These are phyloP conservation scores for Tulasnella sp. DNA, from an alignment of 768 basidiomycete species.

Conservation along the genomic window DNA sequence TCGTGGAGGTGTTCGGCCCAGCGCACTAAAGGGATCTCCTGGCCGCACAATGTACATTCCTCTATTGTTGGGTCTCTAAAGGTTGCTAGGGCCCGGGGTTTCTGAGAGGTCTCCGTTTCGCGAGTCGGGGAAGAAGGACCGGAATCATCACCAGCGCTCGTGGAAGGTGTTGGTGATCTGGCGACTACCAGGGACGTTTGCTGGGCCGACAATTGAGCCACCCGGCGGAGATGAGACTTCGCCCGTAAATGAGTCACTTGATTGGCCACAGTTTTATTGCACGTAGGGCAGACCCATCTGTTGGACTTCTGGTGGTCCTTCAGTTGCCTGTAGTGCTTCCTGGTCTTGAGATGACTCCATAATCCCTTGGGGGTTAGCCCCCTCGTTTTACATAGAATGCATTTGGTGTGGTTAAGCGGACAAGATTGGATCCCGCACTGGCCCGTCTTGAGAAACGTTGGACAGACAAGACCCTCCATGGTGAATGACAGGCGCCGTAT, in stretches of 20 bases:
- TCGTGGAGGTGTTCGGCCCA: not conserved
- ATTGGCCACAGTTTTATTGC: not conserved
- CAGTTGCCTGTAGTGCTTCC: not conserved
- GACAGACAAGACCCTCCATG: not conserved
- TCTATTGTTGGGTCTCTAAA: not conserved
- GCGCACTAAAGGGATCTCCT: not conserved
- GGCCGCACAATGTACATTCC: not conserved
- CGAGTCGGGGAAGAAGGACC: not conserved
- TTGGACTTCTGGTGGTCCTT: not conserved
- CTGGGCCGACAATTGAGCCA: not conserved
- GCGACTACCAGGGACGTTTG: not conserved
- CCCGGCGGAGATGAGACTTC: not conserved
- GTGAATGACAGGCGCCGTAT: not conserved
- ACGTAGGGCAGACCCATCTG: not conserved
- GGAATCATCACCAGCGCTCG: not conserved
- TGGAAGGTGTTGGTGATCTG: not conserved
- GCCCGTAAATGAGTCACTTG: not conserved
- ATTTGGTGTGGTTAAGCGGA: not conserved
- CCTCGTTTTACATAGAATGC: not conserved
- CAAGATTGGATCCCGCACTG: not conserved
- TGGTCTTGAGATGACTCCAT: not conserved
- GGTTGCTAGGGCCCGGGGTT: not conserved
- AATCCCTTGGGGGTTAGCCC: not conserved
- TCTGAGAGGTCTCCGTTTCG: not conserved
- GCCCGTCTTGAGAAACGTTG: not conserved